A percentile compares a stretch with the other conserved stretches of the same genome.
Evolutionary conservation across 2,329 filamentous ascomycete genomes (phyloP).

Genomic region (Fonsecaea monophora): DNA sequence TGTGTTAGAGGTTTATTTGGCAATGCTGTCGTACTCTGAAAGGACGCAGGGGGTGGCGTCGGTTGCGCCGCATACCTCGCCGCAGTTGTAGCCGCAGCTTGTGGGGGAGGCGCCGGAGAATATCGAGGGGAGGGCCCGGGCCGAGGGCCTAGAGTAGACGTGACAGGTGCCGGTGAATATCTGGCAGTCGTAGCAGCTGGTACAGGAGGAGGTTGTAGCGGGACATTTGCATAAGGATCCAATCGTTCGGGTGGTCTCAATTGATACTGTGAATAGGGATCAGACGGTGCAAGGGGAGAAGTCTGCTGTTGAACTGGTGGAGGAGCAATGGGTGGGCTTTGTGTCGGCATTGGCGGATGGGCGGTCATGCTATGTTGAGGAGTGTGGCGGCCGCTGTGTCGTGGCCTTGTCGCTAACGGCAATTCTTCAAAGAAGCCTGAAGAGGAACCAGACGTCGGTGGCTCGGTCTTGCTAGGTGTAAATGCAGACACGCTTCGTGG

Average conservation of each 20-base stretch:
- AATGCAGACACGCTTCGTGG: constrained; percentile 30
- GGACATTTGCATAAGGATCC: constrained; percentile 44
- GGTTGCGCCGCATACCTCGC: constrained; percentile 40
- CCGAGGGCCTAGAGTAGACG: constrained; percentile 43
- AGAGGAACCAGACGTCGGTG: constrained; percentile 36
- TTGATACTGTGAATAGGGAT: constrained; percentile 43
- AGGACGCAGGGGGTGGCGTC: constrained; percentile 30
- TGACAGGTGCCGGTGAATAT: constrained; percentile 56
- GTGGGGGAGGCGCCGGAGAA: constrained; percentile 53
- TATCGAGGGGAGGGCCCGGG: constrained; percentile 52
- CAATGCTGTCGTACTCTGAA: constrained; percentile 40
- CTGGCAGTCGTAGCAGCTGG: constrained; percentile 50
- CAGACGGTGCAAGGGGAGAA: constrained; percentile 40
- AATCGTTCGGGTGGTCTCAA: constrained; percentile 44
- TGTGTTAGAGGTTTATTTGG: constrained; percentile 52
- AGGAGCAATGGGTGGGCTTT: constrained; percentile 38
- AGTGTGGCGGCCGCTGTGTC: constrained; percentile 59
- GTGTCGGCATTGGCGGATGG: constrained; percentile 38
- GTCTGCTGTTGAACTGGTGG: constrained; percentile 42
- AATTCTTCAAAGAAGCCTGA: constrained; percentile 79
- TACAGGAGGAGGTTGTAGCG: constrained; percentile 40
- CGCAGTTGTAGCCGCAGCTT: constrained; percentile 18
- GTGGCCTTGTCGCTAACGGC: constrained; percentile 67
- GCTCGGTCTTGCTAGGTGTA: constrained; percentile 19
- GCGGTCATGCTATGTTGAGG: constrained; percentile 44